Conservation (phyloP, 352 stramenopile genomes). For the Pythium grandisporangium region DNA sequence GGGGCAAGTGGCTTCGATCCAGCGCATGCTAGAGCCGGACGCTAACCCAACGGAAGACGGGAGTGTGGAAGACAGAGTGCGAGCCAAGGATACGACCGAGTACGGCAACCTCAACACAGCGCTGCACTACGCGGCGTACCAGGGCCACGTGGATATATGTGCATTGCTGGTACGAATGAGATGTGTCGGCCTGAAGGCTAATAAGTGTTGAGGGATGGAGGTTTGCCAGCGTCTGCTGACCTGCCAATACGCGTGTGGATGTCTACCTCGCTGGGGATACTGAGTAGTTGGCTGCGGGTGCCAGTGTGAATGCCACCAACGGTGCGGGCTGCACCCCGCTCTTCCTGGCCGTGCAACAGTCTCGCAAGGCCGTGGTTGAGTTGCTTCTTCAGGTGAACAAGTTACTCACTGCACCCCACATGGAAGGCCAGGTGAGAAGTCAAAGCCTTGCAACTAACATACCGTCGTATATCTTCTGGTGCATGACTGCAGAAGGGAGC, state of each 20-base stretch:
- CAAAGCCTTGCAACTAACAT: no score
- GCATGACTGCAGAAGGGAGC: constrained; percentile 26
- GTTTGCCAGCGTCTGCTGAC: neutral
- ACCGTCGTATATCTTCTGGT: no score
- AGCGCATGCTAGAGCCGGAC: constrained; percentile 26
- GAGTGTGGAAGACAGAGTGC: constrained; percentile 17
- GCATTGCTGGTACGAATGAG: constrained; percentile 26
- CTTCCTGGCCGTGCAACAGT: constrained; percentile 66
- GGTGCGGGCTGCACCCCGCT: constrained; percentile 45
- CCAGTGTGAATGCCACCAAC: constrained; percentile 51
- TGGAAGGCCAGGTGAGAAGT: no score
- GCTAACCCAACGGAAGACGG: constrained; percentile 26
- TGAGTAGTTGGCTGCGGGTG: constrained; percentile 25
- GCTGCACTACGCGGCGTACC: constrained; percentile 74
- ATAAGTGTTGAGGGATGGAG: no score
- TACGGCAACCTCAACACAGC: constrained; percentile 45
- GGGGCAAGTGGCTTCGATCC: constrained; percentile 28
- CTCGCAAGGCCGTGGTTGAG: constrained; percentile 23
- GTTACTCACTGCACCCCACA: no score
- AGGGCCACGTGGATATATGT: constrained; percentile 36
- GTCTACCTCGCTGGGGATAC: no score
- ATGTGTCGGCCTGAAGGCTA: no score
- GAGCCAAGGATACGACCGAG: neutral
- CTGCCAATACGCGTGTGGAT: no score
- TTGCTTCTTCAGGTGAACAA: constrained; percentile 37